Conservation (phyloP, 2,329 filamentous ascomycete species). For the Fusarium metavorans region DNA sequence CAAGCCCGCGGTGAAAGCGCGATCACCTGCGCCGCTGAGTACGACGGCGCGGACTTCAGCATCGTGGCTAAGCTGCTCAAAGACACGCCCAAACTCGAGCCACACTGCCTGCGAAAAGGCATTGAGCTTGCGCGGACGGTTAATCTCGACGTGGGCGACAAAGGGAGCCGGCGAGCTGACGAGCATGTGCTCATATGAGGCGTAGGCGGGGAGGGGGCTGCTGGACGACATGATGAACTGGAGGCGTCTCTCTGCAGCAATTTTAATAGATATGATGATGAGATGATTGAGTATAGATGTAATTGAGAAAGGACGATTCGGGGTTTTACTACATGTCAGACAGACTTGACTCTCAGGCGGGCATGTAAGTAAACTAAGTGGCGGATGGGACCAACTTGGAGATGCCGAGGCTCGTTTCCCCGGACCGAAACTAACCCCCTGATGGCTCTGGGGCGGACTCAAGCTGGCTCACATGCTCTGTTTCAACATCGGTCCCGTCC, state of each 20-base stretch:
- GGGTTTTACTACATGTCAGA: neutral
- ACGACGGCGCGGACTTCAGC: slow-evolving; percentile 80
- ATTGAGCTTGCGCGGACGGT: slow-evolving; percentile 88
- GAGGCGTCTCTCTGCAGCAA: neutral
- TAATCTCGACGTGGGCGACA: slow-evolving; percentile 93
- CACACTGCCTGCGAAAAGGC: slow-evolving; percentile 89
- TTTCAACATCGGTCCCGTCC: neutral
- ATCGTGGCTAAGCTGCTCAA: slow-evolving; percentile 78
- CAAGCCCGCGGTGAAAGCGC: slow-evolving; percentile 87
- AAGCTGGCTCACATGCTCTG: slow-evolving; percentile 18
- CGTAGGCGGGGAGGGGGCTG: slow-evolving; percentile 53
- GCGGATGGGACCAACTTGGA: slow-evolving; percentile 18
- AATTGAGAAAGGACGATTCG: neutral
- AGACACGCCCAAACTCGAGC: slow-evolving; percentile 81
- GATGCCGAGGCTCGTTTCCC: slow-evolving; percentile 42
- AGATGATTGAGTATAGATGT: neutral
- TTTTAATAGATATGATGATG: neutral
- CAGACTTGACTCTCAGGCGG: slow-evolving; percentile 8
- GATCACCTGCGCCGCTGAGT: slow-evolving; percentile 83
- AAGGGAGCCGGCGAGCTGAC: slow-evolving; percentile 77
- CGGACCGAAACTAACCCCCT: slow-evolving; percentile 13
- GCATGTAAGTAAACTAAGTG: slow-evolving; percentile 14
- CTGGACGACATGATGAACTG: slow-evolving; percentile 37
- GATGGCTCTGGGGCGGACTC: neutral
- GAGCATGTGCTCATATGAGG: slow-evolving; percentile 74